A percentile compares a stretch with the other conserved stretches of the same genome.
Evolutionary conservation across 768 basidiomycete genomes (phyloP).

Genomic region (Nevesoporus exiguus): DNA sequence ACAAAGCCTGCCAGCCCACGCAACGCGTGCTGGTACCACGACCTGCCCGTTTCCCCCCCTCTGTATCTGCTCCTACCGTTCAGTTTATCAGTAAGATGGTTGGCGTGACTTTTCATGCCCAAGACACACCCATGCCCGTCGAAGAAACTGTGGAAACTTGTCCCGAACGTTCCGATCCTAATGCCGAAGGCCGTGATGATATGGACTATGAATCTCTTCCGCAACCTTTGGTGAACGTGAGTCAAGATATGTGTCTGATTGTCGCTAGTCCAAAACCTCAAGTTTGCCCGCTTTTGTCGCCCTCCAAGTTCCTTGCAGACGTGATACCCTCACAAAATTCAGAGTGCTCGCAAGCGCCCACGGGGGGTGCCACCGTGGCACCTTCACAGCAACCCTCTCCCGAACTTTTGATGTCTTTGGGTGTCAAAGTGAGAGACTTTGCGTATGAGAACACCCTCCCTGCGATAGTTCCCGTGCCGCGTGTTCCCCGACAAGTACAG

Average conservation of each 20-base stretch:
- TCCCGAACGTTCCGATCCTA: not conserved
- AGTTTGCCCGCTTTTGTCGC: constrained; percentile 27
- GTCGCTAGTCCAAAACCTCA: constrained; percentile 29
- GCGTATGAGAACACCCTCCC: constrained; percentile 66
- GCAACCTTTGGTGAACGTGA: constrained; percentile 32
- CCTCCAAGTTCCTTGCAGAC: constrained; percentile 19
- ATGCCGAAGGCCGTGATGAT: constrained; percentile 8
- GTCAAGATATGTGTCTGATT: constrained; percentile 34
- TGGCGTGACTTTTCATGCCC: constrained; percentile 8
- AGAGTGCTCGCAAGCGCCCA: constrained; percentile 18
- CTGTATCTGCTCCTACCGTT: not conserved
- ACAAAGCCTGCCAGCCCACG: constrained; percentile 5
- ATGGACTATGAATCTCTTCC: constrained; percentile 21
- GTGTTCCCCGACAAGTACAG: constrained; percentile 46
- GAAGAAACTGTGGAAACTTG: not conserved
- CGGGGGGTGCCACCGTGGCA: constrained; percentile 1
- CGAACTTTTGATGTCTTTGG: constrained; percentile 28
- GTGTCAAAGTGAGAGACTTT: constrained; percentile 55
- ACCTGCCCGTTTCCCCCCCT: constrained; percentile 12
- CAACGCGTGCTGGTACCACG: constrained; percentile 27
- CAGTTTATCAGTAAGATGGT: constrained; percentile 13
- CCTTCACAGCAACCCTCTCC: constrained; percentile 36
- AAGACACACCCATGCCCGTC: constrained; percentile 5
- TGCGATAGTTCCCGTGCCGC: constrained; percentile 51
- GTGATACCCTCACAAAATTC: constrained; percentile 1